Evolutionary conservation across 2,329 filamentous ascomycete species (phyloP).

Genomic region (Curvularia lunata): DNA sequence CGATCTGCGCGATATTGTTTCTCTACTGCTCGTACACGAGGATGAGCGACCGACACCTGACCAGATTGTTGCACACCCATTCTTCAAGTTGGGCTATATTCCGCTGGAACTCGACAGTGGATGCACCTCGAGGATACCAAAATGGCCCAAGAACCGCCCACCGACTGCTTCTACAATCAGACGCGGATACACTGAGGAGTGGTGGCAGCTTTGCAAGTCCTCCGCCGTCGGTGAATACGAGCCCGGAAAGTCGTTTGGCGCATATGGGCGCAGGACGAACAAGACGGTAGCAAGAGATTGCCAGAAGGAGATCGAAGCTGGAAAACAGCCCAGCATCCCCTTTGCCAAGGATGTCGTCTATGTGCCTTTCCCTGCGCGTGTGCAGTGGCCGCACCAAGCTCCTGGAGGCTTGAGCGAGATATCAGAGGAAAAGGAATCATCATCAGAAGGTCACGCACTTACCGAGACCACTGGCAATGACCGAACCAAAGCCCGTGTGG

Average conservation of each 20-base stretch:
- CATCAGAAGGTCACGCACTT: conserved; percentile 49
- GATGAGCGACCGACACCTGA: conserved; percentile 78
- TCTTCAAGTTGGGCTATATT: conserved; percentile 79
- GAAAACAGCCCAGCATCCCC: conserved; percentile 57
- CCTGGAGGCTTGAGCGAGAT: conserved; percentile 49
- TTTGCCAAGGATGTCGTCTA: conserved; percentile 58
- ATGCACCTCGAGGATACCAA: conserved; percentile 55
- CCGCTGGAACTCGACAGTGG: conserved; percentile 59
- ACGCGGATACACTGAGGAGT: conserved; percentile 58
- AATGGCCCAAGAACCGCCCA: conserved; percentile 54
- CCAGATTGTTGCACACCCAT: conserved; percentile 77
- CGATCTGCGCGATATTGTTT: conserved; percentile 79
- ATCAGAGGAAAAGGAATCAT: conserved; percentile 49
- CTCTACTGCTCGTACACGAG: conserved; percentile 75
- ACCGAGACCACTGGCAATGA: conserved; percentile 57
- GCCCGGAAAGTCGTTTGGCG: conserved; percentile 54
- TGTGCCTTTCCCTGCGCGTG: conserved; percentile 52
- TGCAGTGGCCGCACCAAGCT: conserved; percentile 45
- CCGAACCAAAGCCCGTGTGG: conserved; percentile 36
- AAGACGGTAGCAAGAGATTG: conserved; percentile 59
- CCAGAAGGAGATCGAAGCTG: conserved; percentile 56
- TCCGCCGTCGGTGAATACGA: conserved; percentile 59
- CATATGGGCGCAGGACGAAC: conserved; percentile 55
- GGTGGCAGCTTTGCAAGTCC: conserved; percentile 58
- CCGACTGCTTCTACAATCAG: conserved; percentile 53